These are phyloP conservation scores for Funneliformis caledonium DNA, from an alignment of 371 early-diverging fungal species.

Conservation along the genomic window DNA sequence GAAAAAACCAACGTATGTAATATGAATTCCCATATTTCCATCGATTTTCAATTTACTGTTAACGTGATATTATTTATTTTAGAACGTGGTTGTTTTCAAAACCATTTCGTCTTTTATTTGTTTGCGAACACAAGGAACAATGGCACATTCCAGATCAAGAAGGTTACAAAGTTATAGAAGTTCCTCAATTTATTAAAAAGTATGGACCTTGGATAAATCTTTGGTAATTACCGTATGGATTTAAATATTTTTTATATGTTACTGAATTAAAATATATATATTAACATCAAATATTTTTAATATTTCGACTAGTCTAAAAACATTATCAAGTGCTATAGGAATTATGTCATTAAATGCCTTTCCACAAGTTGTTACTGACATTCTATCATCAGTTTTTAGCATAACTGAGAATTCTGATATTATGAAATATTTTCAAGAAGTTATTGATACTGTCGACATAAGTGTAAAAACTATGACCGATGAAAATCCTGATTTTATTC, in stretches of 20 bases:
- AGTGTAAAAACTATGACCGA: not conserved
- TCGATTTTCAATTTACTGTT: not conserved
- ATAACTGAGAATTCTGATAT: not conserved
- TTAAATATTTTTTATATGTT: not conserved
- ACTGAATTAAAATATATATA: not conserved
- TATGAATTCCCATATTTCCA: not conserved
- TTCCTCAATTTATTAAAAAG: conserved; percentile 27
- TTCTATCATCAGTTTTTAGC: not conserved
- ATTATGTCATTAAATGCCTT: not conserved
- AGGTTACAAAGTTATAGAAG: not conserved
- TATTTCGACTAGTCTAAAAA: not conserved
- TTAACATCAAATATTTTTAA: not conserved
- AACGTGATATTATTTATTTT: not conserved
- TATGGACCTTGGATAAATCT: conserved; percentile 27
- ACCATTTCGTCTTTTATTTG: conserved; percentile 13
- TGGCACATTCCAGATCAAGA: conserved; percentile 10
- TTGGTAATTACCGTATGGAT: not conserved
- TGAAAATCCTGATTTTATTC: not conserved
- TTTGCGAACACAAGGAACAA: conserved; percentile 10
- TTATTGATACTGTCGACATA: not conserved
- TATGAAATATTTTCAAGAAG: conserved; percentile 16
- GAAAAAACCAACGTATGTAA: conserved; percentile 10
- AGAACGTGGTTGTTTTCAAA: conserved; percentile 2
- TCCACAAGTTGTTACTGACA: not conserved
- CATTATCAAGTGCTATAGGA: not conserved